Conservation (phyloP, 306 rosid species). For the Begonia loranthoides region DNA sequence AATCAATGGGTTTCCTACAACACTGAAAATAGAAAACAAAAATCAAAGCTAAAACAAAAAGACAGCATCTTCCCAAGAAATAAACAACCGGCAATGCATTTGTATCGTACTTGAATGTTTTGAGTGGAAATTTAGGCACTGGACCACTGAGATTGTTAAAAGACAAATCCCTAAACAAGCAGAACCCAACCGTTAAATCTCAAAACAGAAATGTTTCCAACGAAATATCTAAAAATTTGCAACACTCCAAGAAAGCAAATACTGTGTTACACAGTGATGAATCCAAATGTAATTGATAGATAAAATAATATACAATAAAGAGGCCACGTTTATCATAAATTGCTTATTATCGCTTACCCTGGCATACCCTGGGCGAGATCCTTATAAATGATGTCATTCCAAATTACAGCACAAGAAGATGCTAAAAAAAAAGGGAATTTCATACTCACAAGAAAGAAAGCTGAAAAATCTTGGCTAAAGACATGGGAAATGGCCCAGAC, state of each 20-base stretch:
- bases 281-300: no score
- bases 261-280: no score
- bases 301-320: no score
- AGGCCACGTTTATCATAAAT: no score
- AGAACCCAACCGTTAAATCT: conserved; percentile 20
- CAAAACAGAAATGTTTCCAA: conserved; percentile 4
- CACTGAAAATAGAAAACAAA: conserved; percentile 25
- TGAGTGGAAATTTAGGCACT: conserved; percentile 79
- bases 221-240: neutral
- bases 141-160: conserved; percentile 94
- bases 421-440: conserved; percentile 9
- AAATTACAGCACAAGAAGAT: conserved; percentile 13
- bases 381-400: neutral
- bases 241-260: no score
- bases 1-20: conserved; percentile 77
- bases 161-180: conserved; percentile 82
- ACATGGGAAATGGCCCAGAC: conserved; percentile 72
- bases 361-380: no score
- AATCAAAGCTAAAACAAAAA: conserved; percentile 11
- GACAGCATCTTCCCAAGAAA: conserved; percentile 1
- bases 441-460: conserved; percentile 98
- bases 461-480: conserved; percentile 56
- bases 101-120: conserved; percentile 68
- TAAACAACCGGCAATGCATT: neutral
- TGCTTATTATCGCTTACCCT: no score